Conservation (phyloP, 2,329 filamentous ascomycete species). For the Fusarium euwallaceae region DNA sequence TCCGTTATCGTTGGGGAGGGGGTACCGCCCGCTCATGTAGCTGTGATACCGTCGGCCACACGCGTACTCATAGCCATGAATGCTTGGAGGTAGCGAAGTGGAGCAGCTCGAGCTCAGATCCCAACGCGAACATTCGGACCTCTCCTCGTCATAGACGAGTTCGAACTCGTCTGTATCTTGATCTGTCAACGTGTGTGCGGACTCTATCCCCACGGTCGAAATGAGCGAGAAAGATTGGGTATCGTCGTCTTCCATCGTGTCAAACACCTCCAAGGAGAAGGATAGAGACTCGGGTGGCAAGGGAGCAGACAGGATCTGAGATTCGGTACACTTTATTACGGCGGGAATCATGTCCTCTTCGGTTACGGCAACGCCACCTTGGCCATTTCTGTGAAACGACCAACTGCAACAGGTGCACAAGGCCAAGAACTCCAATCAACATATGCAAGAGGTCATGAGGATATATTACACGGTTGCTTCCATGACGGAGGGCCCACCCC, state of each 20-base stretch:
- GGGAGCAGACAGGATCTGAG: slow-evolving; percentile 13
- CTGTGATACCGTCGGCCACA: slow-evolving; percentile 58
- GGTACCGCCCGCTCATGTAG: slow-evolving; percentile 59
- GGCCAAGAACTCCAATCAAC: slow-evolving; percentile 11
- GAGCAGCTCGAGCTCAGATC: slow-evolving; percentile 48
- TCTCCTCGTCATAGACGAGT: slow-evolving; percentile 42
- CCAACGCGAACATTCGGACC: slow-evolving; percentile 37
- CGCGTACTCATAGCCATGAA: slow-evolving; percentile 51
- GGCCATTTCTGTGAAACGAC: slow-evolving; percentile 36
- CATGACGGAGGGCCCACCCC: slow-evolving; percentile 25
- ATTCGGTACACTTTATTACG: slow-evolving; percentile 29
- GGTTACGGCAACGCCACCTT: slow-evolving; percentile 26
- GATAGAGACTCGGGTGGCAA: background rate
- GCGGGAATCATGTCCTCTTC: slow-evolving; percentile 13
- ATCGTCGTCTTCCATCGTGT: slow-evolving; percentile 43
- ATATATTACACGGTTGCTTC: slow-evolving; percentile 28
- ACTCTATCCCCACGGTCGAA: slow-evolving; percentile 47
- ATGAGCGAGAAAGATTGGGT: slow-evolving; percentile 48
- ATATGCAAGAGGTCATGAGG: slow-evolving; percentile 34
- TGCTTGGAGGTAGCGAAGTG: slow-evolving; percentile 51
- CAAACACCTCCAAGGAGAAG: background rate
- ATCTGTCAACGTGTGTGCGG: slow-evolving; percentile 43
- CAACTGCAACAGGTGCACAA: slow-evolving; percentile 23
- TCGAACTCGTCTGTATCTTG: slow-evolving; percentile 50
- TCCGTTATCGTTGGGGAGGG: slow-evolving; percentile 60